These are phyloP conservation scores for Acanthochlamys bracteata DNA, from an alignment of 106 monocot species.

Conservation along the genomic window DNA sequence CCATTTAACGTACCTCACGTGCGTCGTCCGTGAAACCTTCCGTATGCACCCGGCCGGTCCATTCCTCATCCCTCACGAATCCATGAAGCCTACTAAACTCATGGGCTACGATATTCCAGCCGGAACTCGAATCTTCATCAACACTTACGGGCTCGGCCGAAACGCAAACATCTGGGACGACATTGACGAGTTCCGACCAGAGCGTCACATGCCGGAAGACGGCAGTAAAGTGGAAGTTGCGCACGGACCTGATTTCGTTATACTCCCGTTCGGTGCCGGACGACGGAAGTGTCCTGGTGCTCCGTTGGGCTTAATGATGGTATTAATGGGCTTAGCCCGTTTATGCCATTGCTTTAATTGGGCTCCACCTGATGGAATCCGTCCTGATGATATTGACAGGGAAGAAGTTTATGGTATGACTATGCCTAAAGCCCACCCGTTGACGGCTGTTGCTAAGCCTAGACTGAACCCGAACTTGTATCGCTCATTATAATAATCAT, in stretches of 20 bases:
- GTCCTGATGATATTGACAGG: constrained; percentile 52
- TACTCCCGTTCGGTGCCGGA: constrained; percentile 73
- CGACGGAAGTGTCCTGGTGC: constrained; percentile 87
- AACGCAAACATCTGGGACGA: constrained; percentile 65
- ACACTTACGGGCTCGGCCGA: constrained; percentile 72
- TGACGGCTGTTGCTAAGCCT: constrained; percentile 38
- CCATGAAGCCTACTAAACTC: constrained; percentile 38
- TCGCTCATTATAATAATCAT: too few relatives aligned
- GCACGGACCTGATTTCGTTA: constrained; percentile 76
- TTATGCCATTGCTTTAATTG: constrained; percentile 80
- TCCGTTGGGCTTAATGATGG: constrained; percentile 49
- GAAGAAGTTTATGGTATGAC: constrained; percentile 56
- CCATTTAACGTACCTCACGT: constrained; percentile 68
- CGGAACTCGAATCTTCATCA: constrained; percentile 71
- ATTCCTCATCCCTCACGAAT: constrained; percentile 89
- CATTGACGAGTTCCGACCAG: constrained; percentile 57
- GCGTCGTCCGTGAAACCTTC: constrained; percentile 84
- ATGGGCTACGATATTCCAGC: constrained; percentile 67
- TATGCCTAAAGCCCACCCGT: constrained; percentile 37
- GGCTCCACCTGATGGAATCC: constrained; percentile 39
- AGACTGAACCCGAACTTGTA: constrained; percentile 41
- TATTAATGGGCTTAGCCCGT: constrained; percentile 61
- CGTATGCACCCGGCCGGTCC: constrained; percentile 89
- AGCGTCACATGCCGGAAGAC: constrained; percentile 39
- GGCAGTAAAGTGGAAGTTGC: constrained; percentile 60